Evolutionary conservation across 2,329 filamentous ascomycete species (phyloP), one percentile per base, ranked within the genome.

Genomic region (Aspergillus fructus): DNA sequence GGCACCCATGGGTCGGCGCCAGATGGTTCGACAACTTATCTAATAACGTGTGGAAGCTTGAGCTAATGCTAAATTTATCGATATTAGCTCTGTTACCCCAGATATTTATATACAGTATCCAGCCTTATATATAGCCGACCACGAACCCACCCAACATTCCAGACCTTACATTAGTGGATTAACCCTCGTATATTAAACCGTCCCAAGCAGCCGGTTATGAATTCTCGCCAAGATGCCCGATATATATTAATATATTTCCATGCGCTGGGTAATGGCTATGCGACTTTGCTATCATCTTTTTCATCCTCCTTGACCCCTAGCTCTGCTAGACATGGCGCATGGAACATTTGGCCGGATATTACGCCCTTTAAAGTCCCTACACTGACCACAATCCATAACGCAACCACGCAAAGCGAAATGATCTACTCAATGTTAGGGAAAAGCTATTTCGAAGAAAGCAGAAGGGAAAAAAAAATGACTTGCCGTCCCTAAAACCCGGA

Each of bases 351-450:
- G 1, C 83, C 82, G 3, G 74, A 76, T 56, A 76, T 70, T 1
- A 78, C 79, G 2, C 79, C 79, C 62, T 73, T 74, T 1, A 80
- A 65, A 0, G 84, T 87, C 1, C 78, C 76, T 15, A 69, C 59
- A 3, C 79, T 78, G 2, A 86, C 80, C 3, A 85, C 74, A 17
- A 82, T 76, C 84, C 83, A 87, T 1, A 86, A 70, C 5, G 83
- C 41, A 5, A 82, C 77, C 0, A 86, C 83, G 7, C 73, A 71
- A 8, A 81, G 65, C 2, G 79, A 78, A 41, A 85, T 76, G 19
- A 84, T 79, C 67, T 77, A 57, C 5, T 27, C 46, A 13, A 19
- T 24, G 53, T 52, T 52, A 8, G 47, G 43, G 30, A 12, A 37
- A 8, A 47, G 15, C 8, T 12, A 19, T 9, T 17, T 9, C 4